Base-by-base conservation (phyloP, 2,329 filamentous ascomycete genomes). In the Xylariaceae sp. region DNA sequence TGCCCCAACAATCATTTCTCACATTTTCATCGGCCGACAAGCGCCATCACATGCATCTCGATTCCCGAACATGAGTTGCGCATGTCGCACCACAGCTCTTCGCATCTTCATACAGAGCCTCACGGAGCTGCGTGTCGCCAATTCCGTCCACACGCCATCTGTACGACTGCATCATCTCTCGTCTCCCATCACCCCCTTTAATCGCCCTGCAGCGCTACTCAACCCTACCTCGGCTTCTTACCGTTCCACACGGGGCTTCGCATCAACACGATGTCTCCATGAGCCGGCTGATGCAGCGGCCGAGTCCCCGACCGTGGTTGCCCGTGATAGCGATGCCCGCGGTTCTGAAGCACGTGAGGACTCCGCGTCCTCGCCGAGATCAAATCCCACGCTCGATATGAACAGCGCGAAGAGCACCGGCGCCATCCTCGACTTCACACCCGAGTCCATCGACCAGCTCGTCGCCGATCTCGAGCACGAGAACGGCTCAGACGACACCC, bases 71-170 rank as follows among this genome's bases (percentile, higher is more conserved):
- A 81, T 81, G 78, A 70, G 63, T 55, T 81, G 78, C 61, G 65
- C 72, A 18, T 82, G 78, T 55, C 73, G 75, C 52, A 70, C 68
- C 6, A 67, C 70, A 31, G 70, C 78, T 9, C 63, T 79, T 59
- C 68, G 70, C 48, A 69, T 75, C n/a, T 81, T 82, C 53, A 64
- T 80, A 12, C 73, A 72, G 54, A 76, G 71, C 31, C 66, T 81
- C 11, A 65, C 65, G 2, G 62, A 60, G 45, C 39, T 68, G 11
- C 61, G 60, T 40, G 12, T 68, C 9, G 53, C 63, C 39, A 39
- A 60, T 50, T 50, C 58, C 28, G 34, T 45, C 19, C 44, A 54
- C 31, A 9, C 53, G 22, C 52, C 53, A 50, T 48, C 54, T n/a
- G 34, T 50, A 31, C 55, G 51, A 41, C 47, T 46, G 47, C 50